Base-by-base conservation (phyloP, 2,329 filamentous ascomycete species). In the Talaromyces pinophilus region DNA sequence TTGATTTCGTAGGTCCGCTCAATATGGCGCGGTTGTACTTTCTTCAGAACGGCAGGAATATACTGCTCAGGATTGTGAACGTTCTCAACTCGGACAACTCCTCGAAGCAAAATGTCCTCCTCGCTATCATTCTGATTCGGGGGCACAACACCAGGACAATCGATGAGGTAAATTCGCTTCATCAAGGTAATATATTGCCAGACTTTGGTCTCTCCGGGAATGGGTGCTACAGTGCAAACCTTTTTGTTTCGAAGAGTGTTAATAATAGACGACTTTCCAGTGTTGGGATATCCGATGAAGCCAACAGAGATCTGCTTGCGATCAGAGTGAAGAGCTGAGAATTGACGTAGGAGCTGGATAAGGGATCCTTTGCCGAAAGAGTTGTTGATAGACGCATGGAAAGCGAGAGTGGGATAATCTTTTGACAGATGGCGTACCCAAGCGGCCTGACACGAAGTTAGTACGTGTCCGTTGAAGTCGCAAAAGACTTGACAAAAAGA, bases 151-250 rank as follows among this genome's bases (percentile, higher is more conserved):
- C 95, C 95, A 46, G 95, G 95, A 74, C 94, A 98, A 74, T 99
- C 95, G 72, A 99, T 98, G 64, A 99, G 86, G 79, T 94, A 93
- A 62, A 96, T 96, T 63, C 92, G 86, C 82, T 93, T 96, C 91
- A 96, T 97, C 67, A 98, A 80, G 2, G 93, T 97, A 71, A 97
- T 92, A 75, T 97, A 97, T 77, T 97, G 94, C 94, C 95, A 98
- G 35, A 97, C 91, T 80, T 97, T 98, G 40, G 94, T 98, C 82
- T 97, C 93, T 15, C 93, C 95, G 6, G 95, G 94, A 69, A 98
- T 97, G 5, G 94, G 95, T 6, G 95, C 95, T 3, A 96, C 92
- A 17, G 86, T 95, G 81, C 93, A 93, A 48, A 97, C 93, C 77
- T 95, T 93, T 83, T 97, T 98, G 78, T 93, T 94, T 55, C 93